Evolutionary conservation across 1,284 basidiomycete genomes (phyloP), one percentile per base, ranked within the genome.

Genomic region (Irpex lacteus): DNA sequence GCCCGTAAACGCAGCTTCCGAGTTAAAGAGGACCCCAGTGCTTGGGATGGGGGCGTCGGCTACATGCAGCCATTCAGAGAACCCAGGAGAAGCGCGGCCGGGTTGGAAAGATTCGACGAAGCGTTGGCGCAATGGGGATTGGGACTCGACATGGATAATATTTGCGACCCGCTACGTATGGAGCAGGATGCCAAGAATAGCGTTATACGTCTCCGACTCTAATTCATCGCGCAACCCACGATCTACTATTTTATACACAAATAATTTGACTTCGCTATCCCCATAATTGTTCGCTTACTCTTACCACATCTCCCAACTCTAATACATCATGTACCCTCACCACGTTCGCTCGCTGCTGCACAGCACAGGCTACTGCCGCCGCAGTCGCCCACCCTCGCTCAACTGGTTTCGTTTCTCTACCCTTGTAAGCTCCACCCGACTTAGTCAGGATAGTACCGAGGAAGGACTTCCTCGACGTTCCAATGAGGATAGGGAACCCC

Each of bases 301-400:
- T 75, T 2, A 87, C 80, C 1, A 83, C 83, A 67, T 91, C 89
- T 13, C 77, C 75, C 78, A 95, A 90, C 64, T 88, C 86, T 59
- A 79, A 74, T 1, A 90, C 86, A 73, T 97, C 92, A 75, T 99
- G 97, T 1, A 98, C 95, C 21, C 96, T 79, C 1, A 98, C 84
- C 0, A 96, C 77, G 63, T 87, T 82, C 0, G 87, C 87, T 0
- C 89, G 87, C 70, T 92, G 90, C 66, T 90, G 87, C 6, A 95
- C 86, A 36, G 92, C 91, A 68, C 88, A 90, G 0, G 89, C 78
- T 37, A 94, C 90, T 3, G 91, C 86, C 0, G 92, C 91, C 0
- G 92, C 90, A 13, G 96, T 98, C 1, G 93, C 96, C 78, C 85
- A 91, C 0, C 79, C 84, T 7, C 96, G 80, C 65, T 95, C 89